phyloP scores from a whole-genome alignment of 768 basidiomycete species.

The Serendipita vermifera region DNA sequence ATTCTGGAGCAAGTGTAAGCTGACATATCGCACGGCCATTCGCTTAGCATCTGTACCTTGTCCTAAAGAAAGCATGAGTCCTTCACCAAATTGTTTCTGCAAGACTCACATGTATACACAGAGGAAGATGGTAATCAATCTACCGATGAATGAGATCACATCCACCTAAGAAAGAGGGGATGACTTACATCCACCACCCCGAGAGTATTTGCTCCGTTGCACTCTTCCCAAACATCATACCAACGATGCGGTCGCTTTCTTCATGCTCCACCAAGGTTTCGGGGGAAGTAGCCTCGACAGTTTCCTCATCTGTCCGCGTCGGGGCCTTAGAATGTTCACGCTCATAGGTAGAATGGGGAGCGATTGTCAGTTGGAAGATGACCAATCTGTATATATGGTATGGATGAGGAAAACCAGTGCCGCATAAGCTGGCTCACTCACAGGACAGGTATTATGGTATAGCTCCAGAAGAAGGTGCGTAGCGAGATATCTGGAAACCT shows the following conservation, averaged over 20 bases:
- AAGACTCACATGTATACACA: constrained; percentile 23
- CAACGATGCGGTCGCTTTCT: constrained; percentile 15
- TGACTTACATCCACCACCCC: constrained; percentile 24
- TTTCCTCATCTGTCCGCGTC: constrained; percentile 15
- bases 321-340: constrained; percentile 14
- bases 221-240: constrained; percentile 22
- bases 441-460: constrained; percentile 23
- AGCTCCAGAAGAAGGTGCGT: constrained; percentile 26
- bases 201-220: constrained; percentile 21
- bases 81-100: not conserved
- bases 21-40: not conserved
- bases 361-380: constrained; percentile 24
- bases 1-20: constrained; percentile 18
- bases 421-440: constrained; percentile 14
- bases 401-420: not conserved
- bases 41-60: not conserved
- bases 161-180: not conserved
- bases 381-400: constrained; percentile 19
- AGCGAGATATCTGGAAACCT: constrained; percentile 12
- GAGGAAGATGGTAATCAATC: constrained; percentile 21
- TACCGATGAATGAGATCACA: not conserved
- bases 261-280: not conserved
- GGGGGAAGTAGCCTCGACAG: constrained; percentile 14
- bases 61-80: constrained; percentile 14
- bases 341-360: constrained; percentile 20